These are phyloP conservation scores for Mycena rosella DNA, from an alignment of 768 basidiomycete genomes.

Conservation along the genomic window DNA sequence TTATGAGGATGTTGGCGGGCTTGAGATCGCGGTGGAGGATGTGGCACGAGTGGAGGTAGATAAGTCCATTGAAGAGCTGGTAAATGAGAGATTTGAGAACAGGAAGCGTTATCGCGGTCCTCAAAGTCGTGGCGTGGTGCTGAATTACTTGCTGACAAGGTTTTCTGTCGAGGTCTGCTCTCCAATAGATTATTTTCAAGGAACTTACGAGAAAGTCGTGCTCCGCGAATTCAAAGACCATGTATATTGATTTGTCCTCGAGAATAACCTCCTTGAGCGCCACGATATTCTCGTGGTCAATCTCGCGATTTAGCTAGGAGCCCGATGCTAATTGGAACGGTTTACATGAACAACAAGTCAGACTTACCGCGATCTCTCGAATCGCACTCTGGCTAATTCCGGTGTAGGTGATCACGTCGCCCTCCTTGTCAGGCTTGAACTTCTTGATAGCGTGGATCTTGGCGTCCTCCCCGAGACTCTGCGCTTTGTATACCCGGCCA, in stretches of 20 bases:
- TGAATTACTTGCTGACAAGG: constrained; percentile 93
- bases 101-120: constrained; percentile 76
- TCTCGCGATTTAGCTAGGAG: constrained; percentile 86
- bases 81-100: constrained; percentile 95
- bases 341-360: background rate
- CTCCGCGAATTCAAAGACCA: constrained; percentile 99
- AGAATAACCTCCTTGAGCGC: constrained; percentile 94
- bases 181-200: background rate
- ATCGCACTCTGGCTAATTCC: constrained; percentile 98
- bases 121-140: constrained; percentile 93
- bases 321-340: background rate
- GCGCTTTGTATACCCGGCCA: constrained; percentile 98
- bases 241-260: constrained; percentile 98
- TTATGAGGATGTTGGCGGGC: constrained; percentile 98
- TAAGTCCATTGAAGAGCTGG: constrained; percentile 93
- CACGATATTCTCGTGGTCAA: constrained; percentile 91
- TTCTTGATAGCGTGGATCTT: constrained; percentile 97
- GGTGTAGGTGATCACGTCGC: constrained; percentile 94
- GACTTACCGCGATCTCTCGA: constrained; percentile 93
- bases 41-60: constrained; percentile 95
- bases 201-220: constrained; percentile 94
- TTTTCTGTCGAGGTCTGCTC: background rate
- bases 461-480: constrained; percentile 76
- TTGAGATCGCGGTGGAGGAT: constrained; percentile 98
- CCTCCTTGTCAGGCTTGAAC: constrained; percentile 99